phyloP scores from a whole-genome alignment of 345 rosid species.

The Pistacia integerrima region DNA sequence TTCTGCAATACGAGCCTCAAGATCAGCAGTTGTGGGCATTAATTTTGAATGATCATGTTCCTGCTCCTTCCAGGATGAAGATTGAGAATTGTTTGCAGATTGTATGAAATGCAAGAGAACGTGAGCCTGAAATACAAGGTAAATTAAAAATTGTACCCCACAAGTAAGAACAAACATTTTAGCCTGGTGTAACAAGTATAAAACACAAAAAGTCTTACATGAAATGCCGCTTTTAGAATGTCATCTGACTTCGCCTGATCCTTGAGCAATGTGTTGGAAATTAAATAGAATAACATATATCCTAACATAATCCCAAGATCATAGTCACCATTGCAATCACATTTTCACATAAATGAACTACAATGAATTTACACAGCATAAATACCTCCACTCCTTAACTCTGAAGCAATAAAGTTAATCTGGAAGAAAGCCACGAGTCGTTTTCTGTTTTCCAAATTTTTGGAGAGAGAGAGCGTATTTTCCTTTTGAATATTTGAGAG shows the following conservation, averaged over 20 bases:
- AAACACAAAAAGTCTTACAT: slow-evolving; percentile 47
- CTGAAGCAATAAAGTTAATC: too few relatives aligned
- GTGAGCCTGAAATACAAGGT: slow-evolving; percentile 68
- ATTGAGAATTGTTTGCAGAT: slow-evolving; percentile 38
- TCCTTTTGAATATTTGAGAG: too few relatives aligned
- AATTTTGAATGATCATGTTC: slow-evolving; percentile 31
- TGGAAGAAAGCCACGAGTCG: too few relatives aligned
- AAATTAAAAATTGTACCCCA: slow-evolving; percentile 5
- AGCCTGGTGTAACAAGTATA: not conserved
- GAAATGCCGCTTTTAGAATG: slow-evolving; percentile 94
- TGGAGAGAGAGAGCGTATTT: too few relatives aligned
- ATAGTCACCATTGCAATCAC: too few relatives aligned
- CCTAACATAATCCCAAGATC: too few relatives aligned
- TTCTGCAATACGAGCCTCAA: slow-evolving; percentile 68
- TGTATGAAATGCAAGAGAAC: slow-evolving; percentile 82
- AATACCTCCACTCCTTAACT: too few relatives aligned
- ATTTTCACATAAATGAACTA: too few relatives aligned
- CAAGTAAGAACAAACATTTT: not conserved
- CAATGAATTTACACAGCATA: too few relatives aligned
- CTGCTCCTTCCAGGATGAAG: slow-evolving; percentile 33
- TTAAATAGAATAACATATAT: too few relatives aligned
- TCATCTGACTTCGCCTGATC: slow-evolving; percentile 89
- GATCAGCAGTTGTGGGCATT: slow-evolving; percentile 39
- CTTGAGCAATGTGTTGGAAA: slow-evolving; percentile 47
- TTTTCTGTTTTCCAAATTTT: too few relatives aligned